These are phyloP conservation scores for Nannochloropsis salina DNA, from an alignment of 108 stramenopile species.

Conservation along the genomic window DNA sequence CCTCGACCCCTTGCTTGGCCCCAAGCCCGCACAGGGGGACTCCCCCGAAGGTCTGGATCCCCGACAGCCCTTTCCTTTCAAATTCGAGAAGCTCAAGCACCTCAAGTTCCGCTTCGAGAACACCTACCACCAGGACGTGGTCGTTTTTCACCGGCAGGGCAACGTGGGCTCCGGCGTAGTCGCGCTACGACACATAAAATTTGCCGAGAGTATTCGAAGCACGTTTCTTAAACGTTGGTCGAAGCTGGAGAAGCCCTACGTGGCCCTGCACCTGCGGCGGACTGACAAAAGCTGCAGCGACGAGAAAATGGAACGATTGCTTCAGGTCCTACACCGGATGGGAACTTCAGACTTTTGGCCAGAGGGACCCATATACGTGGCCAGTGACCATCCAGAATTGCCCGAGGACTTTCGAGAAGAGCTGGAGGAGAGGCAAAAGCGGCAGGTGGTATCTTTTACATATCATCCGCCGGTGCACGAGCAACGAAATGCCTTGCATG, in stretches of 20 bases:
- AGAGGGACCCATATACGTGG: background rate
- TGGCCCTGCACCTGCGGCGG: background rate
- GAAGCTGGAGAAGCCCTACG: background rate
- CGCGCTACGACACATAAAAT: background rate
- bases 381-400: constrained; percentile 3
- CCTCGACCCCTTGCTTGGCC: constrained; percentile 15
- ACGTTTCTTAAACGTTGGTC: background rate
- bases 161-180: background rate
- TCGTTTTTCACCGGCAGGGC: constrained; percentile 17
- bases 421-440: background rate
- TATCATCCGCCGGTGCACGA: background rate
- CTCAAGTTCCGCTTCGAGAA: background rate
- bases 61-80: background rate
- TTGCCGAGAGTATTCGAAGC: background rate
- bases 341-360: background rate
- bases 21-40: background rate
- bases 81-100: background rate
- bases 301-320: background rate
- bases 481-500: constrained; percentile 9
- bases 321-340: background rate
- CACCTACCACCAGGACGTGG: background rate
- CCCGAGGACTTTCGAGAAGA: background rate
- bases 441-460: background rate
- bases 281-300: constrained; percentile 17
- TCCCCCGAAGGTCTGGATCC: background rate